A percentile compares a stretch with the other conserved stretches of the same genome.
Conservation (phyloP, 2,329 filamentous ascomycete genomes). For the Exophiala dermatitidis region DNA sequence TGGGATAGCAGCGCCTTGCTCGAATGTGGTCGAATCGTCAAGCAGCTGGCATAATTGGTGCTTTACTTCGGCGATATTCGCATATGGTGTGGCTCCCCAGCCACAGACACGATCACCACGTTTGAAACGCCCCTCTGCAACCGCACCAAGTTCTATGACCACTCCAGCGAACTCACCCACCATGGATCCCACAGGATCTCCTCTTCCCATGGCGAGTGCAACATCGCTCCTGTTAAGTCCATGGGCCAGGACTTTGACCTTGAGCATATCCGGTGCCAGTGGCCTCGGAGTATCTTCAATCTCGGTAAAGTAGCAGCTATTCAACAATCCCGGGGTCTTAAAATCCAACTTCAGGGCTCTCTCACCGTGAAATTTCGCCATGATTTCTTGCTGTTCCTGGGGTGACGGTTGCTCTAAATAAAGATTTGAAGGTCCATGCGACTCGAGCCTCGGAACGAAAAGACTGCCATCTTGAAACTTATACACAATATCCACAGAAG, state of each 20-base stretch:
- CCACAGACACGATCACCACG: constrained; percentile 31
- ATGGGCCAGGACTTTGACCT: constrained; percentile 31
- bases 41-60: background rate
- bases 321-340: constrained; percentile 26
- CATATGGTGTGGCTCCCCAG: background rate
- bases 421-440: background rate
- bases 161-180: constrained; percentile 34
- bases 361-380: background rate
- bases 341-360: constrained; percentile 14
- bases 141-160: constrained; percentile 30
- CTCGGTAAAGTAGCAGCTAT: constrained; percentile 24
- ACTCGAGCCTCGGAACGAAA: background rate
- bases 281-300: constrained; percentile 28
- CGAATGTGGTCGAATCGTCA: constrained; percentile 15
- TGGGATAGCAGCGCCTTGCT: constrained; percentile 26
- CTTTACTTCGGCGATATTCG: background rate
- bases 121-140: constrained; percentile 26
- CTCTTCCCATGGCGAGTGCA: constrained; percentile 32
- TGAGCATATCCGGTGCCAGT: constrained; percentile 27
- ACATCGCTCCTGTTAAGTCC: constrained; percentile 35
- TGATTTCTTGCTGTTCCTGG: background rate
- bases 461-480: background rate
- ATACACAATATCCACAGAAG: background rate
- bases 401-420: background rate
- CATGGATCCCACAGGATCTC: constrained; percentile 20